Evolutionary conservation across 2,329 filamentous ascomycete species (phyloP).

Genomic region (Apiospora malaysiana): DNA sequence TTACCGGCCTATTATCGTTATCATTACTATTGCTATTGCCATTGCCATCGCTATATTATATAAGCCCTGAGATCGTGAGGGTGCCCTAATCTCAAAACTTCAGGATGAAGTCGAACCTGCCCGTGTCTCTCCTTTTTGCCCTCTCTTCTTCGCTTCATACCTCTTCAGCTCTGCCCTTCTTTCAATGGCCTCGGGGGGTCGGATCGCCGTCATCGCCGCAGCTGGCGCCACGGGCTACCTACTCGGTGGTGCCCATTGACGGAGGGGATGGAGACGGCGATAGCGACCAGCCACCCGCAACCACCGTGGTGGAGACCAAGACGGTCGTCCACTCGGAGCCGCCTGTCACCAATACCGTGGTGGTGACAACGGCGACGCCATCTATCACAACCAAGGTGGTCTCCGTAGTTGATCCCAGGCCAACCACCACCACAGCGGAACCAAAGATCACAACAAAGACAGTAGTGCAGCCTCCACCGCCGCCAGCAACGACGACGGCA

Average conservation of each 20-base stretch:
- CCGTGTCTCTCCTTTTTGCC: conserved; percentile 34
- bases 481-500: not conserved
- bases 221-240: conserved; percentile 42
- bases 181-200: conserved; percentile 26
- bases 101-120: conserved; percentile 40
- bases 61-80: not conserved
- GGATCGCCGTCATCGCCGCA: conserved; percentile 22
- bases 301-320: conserved; percentile 38
- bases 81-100: not conserved
- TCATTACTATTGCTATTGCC: not conserved
- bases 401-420: not conserved
- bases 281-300: conserved; percentile 39
- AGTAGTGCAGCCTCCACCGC: not conserved
- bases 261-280: conserved; percentile 35
- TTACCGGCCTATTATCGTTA: not conserved
- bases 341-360: not conserved
- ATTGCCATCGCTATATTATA: not conserved
- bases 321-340: conserved; percentile 15
- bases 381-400: not conserved
- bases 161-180: conserved; percentile 38
- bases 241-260: conserved; percentile 46
- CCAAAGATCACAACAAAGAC: conserved; percentile 21
- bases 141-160: conserved; percentile 32
- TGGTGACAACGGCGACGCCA: not conserved
- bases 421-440: not conserved